Evolutionary conservation across 2,329 filamentous ascomycete genomes (phyloP).

Genomic region (Leptosphaerulina australis): DNA sequence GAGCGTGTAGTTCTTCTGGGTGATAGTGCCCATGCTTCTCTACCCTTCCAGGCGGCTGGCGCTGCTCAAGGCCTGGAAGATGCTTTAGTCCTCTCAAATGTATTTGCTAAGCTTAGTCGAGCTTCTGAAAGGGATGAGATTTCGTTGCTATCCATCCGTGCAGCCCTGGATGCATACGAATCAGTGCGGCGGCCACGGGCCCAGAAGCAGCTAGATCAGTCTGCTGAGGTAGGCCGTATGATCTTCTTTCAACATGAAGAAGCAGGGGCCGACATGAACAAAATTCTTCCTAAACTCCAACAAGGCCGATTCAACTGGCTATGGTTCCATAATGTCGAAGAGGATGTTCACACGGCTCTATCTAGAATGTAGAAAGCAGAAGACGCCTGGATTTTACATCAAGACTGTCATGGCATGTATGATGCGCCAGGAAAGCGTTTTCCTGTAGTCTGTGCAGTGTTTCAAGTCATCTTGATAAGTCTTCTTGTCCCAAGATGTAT

Average conservation of each 20-base stretch:
- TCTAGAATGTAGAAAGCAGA: neutral
- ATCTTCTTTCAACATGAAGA: conserved; percentile 21
- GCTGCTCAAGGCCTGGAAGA: conserved; percentile 42
- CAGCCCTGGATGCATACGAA: conserved; percentile 34
- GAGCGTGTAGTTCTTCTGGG: conserved; percentile 32
- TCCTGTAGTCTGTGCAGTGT: too few species aligned
- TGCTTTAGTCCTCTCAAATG: conserved; percentile 31
- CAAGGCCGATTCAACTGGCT: conserved; percentile 5
- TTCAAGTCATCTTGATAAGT: too few species aligned
- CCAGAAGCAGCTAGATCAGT: conserved; percentile 30
- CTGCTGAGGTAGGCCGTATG: conserved; percentile 22
- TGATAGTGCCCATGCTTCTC: conserved; percentile 36
- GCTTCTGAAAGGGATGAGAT: neutral
- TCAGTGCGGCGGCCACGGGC: conserved; percentile 30
- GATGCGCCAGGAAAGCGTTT: too few species aligned
- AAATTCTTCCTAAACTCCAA: conserved; percentile 6
- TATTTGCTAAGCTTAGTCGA: conserved; percentile 18
- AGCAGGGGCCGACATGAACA: conserved; percentile 19
- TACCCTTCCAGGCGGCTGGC: conserved; percentile 37
- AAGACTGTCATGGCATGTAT: too few species aligned
- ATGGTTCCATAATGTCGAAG: conserved; percentile 9
- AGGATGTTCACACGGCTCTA: neutral
- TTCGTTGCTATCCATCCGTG: conserved; percentile 6
- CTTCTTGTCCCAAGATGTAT: too few species aligned
- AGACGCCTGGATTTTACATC: too few species aligned